Evolutionary conservation across 768 basidiomycete species (phyloP).

Genomic region (Lentinus brumalis): DNA sequence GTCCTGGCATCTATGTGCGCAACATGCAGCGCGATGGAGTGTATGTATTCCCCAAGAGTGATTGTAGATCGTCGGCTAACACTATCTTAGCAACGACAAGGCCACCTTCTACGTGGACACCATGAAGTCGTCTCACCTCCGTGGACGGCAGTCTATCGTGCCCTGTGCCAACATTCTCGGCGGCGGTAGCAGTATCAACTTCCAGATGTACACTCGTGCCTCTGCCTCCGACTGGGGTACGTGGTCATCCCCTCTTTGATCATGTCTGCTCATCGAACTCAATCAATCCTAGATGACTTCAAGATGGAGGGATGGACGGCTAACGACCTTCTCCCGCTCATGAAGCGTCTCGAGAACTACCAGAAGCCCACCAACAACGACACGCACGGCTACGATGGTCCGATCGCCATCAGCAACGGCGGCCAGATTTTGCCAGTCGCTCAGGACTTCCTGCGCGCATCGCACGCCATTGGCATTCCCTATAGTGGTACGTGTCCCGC

Average conservation of each 20-base stretch:
- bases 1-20: constrained; percentile 67
- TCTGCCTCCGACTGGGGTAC: constrained; percentile 69
- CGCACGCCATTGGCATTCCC: constrained; percentile 61
- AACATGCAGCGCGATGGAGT: constrained; percentile 74
- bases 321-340: constrained; percentile 67
- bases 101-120: constrained; percentile 73
- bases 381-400: constrained; percentile 70
- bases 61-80: not conserved
- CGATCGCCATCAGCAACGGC: constrained; percentile 74
- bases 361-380: constrained; percentile 71
- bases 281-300: constrained; percentile 57
- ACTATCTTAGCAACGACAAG: constrained; percentile 59
- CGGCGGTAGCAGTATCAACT: constrained; percentile 59
- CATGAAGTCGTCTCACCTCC: constrained; percentile 54
- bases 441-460: constrained; percentile 68
- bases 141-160: constrained; percentile 67
- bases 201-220: constrained; percentile 77
- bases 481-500: constrained; percentile 53
- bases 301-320: constrained; percentile 70
- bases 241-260: constrained; percentile 24
- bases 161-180: constrained; percentile 61
- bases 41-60: constrained; percentile 37
- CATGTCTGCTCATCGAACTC: not conserved
- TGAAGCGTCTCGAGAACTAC: constrained; percentile 78
- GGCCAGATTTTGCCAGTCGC: constrained; percentile 63